Evolutionary conservation across 129 eudicot genomes (phyloP).

Genomic region (Pittosporum tobira): DNA sequence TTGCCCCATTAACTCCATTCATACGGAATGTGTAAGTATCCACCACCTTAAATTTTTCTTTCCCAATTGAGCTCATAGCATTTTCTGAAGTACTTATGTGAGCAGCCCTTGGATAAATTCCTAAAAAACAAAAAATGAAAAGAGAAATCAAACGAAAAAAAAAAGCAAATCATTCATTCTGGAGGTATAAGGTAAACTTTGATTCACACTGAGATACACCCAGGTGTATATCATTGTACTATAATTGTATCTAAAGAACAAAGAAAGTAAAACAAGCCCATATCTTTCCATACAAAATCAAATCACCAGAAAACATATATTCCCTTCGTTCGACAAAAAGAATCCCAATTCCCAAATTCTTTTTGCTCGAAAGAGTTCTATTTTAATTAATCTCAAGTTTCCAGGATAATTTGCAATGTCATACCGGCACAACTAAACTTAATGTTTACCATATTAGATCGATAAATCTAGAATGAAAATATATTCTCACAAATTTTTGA

Average conservation of each 20-base stretch:
- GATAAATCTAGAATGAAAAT: no score
- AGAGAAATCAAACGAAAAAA: not conserved
- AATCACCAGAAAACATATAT: not conserved
- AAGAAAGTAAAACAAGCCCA: no score
- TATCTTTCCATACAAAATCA: not conserved
- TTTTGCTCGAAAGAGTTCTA: no score
- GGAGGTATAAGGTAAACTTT: no score
- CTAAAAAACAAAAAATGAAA: constrained; percentile 17
- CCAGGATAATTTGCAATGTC: no score
- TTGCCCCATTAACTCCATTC: constrained; percentile 38
- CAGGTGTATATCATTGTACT: no score
- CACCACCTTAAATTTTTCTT: constrained; percentile 24
- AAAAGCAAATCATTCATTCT: not conserved
- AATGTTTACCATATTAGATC: no score
- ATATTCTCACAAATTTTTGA: no score
- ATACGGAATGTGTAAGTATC: constrained; percentile 31
- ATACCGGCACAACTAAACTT: no score
- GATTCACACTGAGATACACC: no score
- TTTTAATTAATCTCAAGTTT: no score
- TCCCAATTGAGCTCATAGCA: constrained; percentile 22
- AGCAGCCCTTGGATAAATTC: constrained; percentile 24
- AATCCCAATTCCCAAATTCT: not conserved
- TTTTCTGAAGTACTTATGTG: constrained; percentile 24
- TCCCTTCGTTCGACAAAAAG: not conserved
- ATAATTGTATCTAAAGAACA: no score